Percentiles rank a stretch among this genome's conserved stretches.
Conservation (phyloP, 139 green algal genomes). For the Penium margaritaceum region DNA sequence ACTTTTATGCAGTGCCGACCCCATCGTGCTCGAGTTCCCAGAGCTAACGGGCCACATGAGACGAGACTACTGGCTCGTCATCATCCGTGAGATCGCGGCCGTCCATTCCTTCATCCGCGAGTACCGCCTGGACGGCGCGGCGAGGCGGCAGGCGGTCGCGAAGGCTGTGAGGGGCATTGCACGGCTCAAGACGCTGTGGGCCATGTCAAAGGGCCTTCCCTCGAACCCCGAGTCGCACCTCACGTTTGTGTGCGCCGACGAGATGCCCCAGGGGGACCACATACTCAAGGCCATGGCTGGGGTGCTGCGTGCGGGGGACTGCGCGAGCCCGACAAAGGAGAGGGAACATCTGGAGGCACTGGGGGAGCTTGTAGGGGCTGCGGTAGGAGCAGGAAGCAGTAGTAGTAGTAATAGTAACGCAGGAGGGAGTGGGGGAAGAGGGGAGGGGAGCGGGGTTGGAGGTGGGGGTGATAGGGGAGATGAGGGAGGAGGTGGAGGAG, state of each 20-base stretch:
- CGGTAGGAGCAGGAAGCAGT: too few relatives aligned
- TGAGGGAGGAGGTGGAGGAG: too few relatives aligned
- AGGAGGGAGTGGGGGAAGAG: background rate
- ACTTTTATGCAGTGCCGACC: too few relatives aligned
- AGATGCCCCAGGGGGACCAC: slow-evolving; percentile 18
- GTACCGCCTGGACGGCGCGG: slow-evolving; percentile 17
- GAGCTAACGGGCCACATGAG: slow-evolving; percentile 32
- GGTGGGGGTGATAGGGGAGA: too few relatives aligned
- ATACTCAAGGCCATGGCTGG: slow-evolving; percentile 13
- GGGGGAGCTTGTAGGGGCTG: background rate
- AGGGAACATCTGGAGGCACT: background rate
- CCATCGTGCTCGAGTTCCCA: slow-evolving; percentile 31
- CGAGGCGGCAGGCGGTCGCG: slow-evolving; percentile 7
- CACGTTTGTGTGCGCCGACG: slow-evolving; percentile 25
- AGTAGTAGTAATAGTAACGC: too few relatives aligned
- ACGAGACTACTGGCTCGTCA: slow-evolving; percentile 30
- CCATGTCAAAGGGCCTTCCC: background rate
- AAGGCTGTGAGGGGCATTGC: slow-evolving; percentile 30
- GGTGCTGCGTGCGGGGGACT: slow-evolving; percentile 1
- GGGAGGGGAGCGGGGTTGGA: too few relatives aligned
- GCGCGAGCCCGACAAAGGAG: background rate
- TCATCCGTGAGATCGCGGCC: slow-evolving; percentile 32
- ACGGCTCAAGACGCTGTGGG: slow-evolving; percentile 26
- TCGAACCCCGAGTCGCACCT: slow-evolving; percentile 7
- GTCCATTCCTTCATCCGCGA: slow-evolving; percentile 24